These are phyloP conservation scores for Hamiltosporidium tvaerminnensis DNA, from an alignment of 371 early-diverging fungal species.

Conservation along the genomic window DNA sequence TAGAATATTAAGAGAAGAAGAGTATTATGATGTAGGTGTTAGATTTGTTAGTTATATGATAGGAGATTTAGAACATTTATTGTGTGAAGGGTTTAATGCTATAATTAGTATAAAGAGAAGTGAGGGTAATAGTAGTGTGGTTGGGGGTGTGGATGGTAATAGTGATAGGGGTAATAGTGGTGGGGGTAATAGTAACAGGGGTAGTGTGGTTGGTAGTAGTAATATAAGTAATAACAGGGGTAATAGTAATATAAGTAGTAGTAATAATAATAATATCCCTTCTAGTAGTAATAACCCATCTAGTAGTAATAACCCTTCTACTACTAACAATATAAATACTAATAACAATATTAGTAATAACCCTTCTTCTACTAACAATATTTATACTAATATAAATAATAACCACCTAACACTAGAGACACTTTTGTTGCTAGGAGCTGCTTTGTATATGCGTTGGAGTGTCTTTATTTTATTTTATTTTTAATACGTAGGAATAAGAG, in stretches of 20 bases:
- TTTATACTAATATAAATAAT: too few relatives aligned
- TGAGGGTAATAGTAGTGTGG: slow-evolving; percentile 7
- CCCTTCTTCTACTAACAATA: too few relatives aligned
- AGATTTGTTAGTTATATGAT: slow-evolving; percentile 33
- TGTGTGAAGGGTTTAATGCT: slow-evolving; percentile 28
- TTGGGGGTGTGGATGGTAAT: slow-evolving; percentile 12
- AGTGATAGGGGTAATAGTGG: background rate
- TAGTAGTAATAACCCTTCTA: too few relatives aligned
- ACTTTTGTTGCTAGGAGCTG: slow-evolving; percentile 9
- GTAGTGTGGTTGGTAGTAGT: too few relatives aligned
- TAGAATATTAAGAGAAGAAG: slow-evolving; percentile 13
- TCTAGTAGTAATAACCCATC: too few relatives aligned
- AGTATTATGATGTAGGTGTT: slow-evolving; percentile 9
- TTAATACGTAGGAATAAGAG: slow-evolving; percentile 17
- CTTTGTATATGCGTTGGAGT: slow-evolving; percentile 21
- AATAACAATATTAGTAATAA: too few relatives aligned
- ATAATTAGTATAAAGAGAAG: slow-evolving; percentile 32
- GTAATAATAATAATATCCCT: too few relatives aligned
- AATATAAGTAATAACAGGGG: too few relatives aligned
- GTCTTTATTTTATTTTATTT: slow-evolving; percentile 22
- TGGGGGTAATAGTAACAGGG: too few relatives aligned
- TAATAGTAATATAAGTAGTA: too few relatives aligned
- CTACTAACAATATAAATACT: too few relatives aligned
- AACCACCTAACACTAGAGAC: background rate
- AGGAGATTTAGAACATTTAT: slow-evolving; percentile 29